These are phyloP conservation scores for Cyathus striatus DNA, from an alignment of 768 basidiomycete genomes.

Conservation along the genomic window DNA sequence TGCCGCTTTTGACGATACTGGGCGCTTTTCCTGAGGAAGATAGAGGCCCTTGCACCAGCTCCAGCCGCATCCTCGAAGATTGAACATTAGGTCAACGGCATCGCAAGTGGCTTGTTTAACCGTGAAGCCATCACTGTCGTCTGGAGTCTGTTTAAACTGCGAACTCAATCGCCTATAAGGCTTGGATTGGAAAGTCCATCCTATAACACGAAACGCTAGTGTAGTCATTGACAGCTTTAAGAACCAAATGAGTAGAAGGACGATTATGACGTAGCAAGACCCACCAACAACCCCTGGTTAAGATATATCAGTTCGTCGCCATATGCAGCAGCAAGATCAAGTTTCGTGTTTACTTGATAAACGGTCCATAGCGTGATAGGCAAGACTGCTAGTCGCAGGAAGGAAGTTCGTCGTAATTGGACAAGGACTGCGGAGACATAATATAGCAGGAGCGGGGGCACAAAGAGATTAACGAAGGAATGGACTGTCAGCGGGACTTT, in stretches of 20 bases:
- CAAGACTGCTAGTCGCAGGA: slow-evolving; percentile 40
- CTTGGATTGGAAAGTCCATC: slow-evolving; percentile 33
- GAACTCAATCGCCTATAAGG: slow-evolving; percentile 23
- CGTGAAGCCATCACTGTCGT: neutral
- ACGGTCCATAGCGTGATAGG: slow-evolving; percentile 41
- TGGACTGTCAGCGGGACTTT: slow-evolving; percentile 28
- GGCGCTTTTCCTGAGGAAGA: slow-evolving; percentile 36
- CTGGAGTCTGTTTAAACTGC: slow-evolving; percentile 2
- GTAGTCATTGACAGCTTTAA: slow-evolving; percentile 30
- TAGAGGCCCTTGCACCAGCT: slow-evolving; percentile 45
- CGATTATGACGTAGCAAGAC: slow-evolving; percentile 10
- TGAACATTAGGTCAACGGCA: slow-evolving; percentile 43
- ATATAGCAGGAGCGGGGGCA: slow-evolving; percentile 39
- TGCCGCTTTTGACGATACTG: slow-evolving; percentile 22
- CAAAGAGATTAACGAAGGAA: slow-evolving; percentile 28
- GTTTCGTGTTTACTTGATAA: slow-evolving; percentile 35
- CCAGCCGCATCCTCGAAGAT: slow-evolving; percentile 59
- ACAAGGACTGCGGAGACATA: slow-evolving; percentile 52
- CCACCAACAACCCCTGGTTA: slow-evolving; percentile 42
- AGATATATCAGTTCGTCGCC: slow-evolving; percentile 29
- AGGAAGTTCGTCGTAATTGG: slow-evolving; percentile 36
- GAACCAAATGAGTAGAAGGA: neutral
- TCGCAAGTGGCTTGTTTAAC: slow-evolving; percentile 23
- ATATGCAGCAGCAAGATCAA: slow-evolving; percentile 33
- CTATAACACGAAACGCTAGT: slow-evolving; percentile 29